A percentile compares a stretch with the other conserved stretches of the same genome.
These are phyloP conservation scores for Cotoneaster glaucophyllus DNA, from an alignment of 306 rosid genomes.

Conservation along the genomic window DNA sequence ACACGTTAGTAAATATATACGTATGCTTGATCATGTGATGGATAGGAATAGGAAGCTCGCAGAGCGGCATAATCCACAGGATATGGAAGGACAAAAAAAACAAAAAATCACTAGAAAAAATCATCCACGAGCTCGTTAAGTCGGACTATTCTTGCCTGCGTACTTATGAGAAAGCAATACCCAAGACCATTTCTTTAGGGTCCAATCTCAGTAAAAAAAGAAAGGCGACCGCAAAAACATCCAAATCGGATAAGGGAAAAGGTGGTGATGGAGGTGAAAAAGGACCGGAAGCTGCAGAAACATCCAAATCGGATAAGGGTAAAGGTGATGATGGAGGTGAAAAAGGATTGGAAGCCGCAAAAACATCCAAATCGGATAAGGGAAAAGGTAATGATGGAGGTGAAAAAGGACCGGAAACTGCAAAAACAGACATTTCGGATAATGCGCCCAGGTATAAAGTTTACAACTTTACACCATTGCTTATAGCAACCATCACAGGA, in stretches of 20 bases:
- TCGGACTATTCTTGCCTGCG: background rate
- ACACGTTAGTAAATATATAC: no score
- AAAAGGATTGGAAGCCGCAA: background rate
- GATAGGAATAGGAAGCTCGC: background rate
- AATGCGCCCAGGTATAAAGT: background rate
- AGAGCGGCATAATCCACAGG: rapidly evolving
- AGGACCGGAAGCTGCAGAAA: background rate
- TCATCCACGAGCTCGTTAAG: background rate
- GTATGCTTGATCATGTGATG: background rate
- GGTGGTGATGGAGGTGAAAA: background rate
- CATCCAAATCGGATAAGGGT: background rate
- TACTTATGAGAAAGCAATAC: background rate
- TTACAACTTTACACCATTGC: background rate
- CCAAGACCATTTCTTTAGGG: background rate
- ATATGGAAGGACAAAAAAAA: background rate
- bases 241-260: background rate
- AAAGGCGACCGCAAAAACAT: background rate
- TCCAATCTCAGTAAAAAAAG: background rate
- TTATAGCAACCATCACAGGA: slow-evolving; percentile 14
- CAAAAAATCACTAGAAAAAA: background rate
- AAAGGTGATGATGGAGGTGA: background rate
- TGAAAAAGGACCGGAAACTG: background rate
- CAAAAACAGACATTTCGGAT: background rate
- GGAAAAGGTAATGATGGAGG: background rate
- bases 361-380: background rate